Conservation (phyloP, 169 alveolate genomes). For the Plasmodium cynomolgi region DNA sequence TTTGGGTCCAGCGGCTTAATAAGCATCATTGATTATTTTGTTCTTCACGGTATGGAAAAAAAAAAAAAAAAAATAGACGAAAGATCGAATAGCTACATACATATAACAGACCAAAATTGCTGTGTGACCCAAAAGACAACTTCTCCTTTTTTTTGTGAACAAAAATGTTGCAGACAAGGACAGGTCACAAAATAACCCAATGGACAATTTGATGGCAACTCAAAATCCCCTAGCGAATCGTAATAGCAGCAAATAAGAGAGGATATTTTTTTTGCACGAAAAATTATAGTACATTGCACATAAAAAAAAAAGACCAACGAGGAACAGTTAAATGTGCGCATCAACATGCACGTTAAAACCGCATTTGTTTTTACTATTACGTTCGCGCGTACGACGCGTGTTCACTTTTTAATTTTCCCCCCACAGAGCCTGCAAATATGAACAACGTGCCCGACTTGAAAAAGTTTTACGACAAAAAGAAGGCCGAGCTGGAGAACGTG, state of each 20-base stretch:
- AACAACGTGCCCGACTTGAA: slow-evolving; percentile 37
- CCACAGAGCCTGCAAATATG: slow-evolving; percentile 32
- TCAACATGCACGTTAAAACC: neutral
- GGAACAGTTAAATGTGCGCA: slow-evolving; percentile 12
- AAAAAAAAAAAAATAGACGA: slow-evolving; percentile 1
- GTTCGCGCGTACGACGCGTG: neutral
- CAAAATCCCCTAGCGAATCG: slow-evolving; percentile 70
- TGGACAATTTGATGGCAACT: slow-evolving; percentile 50
- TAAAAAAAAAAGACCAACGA: neutral
- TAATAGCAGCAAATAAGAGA: neutral
- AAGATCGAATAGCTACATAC: neutral
- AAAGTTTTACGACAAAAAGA: slow-evolving; percentile 53
- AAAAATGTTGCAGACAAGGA: slow-evolving; percentile 45
- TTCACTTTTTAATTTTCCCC: slow-evolving; percentile 3
- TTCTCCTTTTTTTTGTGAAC: neutral
- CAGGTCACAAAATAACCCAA: slow-evolving; percentile 38
- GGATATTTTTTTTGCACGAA: neutral
- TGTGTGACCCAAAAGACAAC: neutral
- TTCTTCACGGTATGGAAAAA: slow-evolving; percentile 73
- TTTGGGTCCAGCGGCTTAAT: slow-evolving; percentile 68
- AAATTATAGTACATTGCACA: neutral
- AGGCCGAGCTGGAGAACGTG: slow-evolving; percentile 63
- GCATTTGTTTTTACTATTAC: neutral
- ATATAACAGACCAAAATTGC: neutral
- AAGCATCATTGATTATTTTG: slow-evolving; percentile 70